Percentiles rank a stretch among this genome's conserved stretches.
These are phyloP conservation scores for Ceratocystis huliohia DNA, from an alignment of 2,329 filamentous ascomycete genomes.

Conservation along the genomic window DNA sequence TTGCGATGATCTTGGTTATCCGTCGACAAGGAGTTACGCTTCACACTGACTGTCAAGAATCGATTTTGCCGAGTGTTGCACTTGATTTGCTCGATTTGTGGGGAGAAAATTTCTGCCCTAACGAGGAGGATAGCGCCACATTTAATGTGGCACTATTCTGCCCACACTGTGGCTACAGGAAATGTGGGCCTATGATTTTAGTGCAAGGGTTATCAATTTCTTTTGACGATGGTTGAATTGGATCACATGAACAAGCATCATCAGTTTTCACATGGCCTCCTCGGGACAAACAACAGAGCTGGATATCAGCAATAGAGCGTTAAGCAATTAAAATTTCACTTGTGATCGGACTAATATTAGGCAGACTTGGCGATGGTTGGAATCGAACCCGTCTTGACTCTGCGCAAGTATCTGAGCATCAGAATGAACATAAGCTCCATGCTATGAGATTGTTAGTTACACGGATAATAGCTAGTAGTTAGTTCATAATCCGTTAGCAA, in stretches of 20 bases:
- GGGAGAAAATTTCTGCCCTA: conserved; percentile 23
- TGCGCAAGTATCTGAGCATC: conserved; percentile 68
- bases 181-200: background rate
- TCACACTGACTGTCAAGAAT: conserved; percentile 25
- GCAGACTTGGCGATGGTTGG: background rate
- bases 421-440: conserved; percentile 82
- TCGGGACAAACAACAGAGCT: no score
- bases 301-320: no score
- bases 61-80: conserved; percentile 23
- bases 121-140: conserved; percentile 17
- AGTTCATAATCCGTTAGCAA: background rate
- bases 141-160: background rate
- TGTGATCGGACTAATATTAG: background rate
- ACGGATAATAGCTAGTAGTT: background rate
- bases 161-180: background rate
- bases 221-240: background rate
- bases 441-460: conserved; percentile 31
- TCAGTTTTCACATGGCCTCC: no score
- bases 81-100: conserved; percentile 18
- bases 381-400: conserved; percentile 36
- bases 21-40: conserved; percentile 24
- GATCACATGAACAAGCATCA: background rate
- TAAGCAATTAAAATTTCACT: background rate
- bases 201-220: background rate
- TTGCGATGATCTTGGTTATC: conserved; percentile 22